phyloP scores from a whole-genome alignment of 2,329 filamentous ascomycete species.

The Tricladium varicosporioides region DNA sequence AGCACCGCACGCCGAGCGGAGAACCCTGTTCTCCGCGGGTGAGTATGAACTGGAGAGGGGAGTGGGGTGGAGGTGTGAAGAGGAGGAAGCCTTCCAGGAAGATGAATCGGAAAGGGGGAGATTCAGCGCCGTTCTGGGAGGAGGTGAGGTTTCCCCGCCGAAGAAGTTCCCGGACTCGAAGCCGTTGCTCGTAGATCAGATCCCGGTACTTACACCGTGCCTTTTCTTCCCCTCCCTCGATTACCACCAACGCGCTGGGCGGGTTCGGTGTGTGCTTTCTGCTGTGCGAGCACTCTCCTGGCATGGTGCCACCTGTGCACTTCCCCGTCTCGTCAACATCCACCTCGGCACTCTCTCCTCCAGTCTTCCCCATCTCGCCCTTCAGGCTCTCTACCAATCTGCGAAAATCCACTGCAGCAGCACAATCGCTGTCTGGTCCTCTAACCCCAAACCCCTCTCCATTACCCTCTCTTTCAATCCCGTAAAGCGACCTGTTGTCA shows the following conservation, averaged over 20 bases:
- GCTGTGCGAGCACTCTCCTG: not conserved
- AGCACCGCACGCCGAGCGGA: too few species aligned
- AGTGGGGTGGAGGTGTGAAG: not conserved
- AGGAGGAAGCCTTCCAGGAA: conserved; percentile 25
- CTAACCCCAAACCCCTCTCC: too few species aligned
- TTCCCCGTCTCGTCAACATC: not conserved
- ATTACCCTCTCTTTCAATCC: too few species aligned
- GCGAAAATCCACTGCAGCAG: conserved; percentile 20
- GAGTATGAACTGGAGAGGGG: not conserved
- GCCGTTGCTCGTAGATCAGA: not conserved
- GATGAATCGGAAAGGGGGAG: not conserved
- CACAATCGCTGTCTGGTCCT: conserved; percentile 20
- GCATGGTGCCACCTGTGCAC: not conserved
- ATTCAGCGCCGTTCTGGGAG: not conserved
- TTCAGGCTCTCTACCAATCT: conserved; percentile 7
- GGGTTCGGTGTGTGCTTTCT: not conserved
- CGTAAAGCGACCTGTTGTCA: too few species aligned
- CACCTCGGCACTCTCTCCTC: not conserved
- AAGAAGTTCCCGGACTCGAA: not conserved
- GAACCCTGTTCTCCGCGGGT: too few species aligned
- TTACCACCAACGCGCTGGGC: not conserved
- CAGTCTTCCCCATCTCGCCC: not conserved
- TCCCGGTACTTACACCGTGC: not conserved
- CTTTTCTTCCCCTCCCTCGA: not conserved
- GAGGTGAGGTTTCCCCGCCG: too few species aligned